Evolutionary conservation across 2,329 filamentous ascomycete species (phyloP), one percentile per base, ranked within the genome.

Genomic region (Alternaria alternata): DNA sequence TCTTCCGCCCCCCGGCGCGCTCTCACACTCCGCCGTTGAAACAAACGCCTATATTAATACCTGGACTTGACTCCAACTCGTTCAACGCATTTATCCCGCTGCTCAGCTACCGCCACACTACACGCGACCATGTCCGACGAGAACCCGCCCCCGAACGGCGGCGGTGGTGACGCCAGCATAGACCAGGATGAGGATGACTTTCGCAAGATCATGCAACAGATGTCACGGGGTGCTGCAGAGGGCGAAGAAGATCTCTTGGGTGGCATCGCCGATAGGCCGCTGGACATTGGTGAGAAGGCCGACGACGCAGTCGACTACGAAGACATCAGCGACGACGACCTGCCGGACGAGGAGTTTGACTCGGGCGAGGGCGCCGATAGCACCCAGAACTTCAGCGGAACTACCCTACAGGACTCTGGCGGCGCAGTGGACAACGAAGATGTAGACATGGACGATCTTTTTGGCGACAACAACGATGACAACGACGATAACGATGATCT

Each of bases 241-340:
- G 62, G 65, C 3, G 70, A 66, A n/a, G 65, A 62, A 14, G 58
- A 70, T 26, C 69, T 75, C 24, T 53, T 73, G 7, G 69, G 68
- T 5, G 71, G 70, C 32, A 55, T 79, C 38, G 73, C 73, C 34
- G 63, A 63, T 39, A 66, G 72, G 34, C 73, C 78, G 54, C 77
- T 85, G 53, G 82, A 83, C 53, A 68, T 76, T 53, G 85, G 84
- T 20, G 91, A 93, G 77, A 99, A 99, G 79, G 94, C 93, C 55
- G 93, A 93, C 61, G 92, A 98, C 80, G 95, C 95, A 41, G 82
- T 95, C 63, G 95, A 99, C 75, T 99, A 86, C 70, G 93, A 92
- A 75, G 92, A 97, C 73, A 94, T 98, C 63, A 91, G 91, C 66
- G 94, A 98, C 75, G 93, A 96, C 74, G 94, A 97, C 64, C 85